These are phyloP conservation scores for Colletotrichum coccodes DNA, from an alignment of 2,329 filamentous ascomycete genomes.

Conservation along the genomic window DNA sequence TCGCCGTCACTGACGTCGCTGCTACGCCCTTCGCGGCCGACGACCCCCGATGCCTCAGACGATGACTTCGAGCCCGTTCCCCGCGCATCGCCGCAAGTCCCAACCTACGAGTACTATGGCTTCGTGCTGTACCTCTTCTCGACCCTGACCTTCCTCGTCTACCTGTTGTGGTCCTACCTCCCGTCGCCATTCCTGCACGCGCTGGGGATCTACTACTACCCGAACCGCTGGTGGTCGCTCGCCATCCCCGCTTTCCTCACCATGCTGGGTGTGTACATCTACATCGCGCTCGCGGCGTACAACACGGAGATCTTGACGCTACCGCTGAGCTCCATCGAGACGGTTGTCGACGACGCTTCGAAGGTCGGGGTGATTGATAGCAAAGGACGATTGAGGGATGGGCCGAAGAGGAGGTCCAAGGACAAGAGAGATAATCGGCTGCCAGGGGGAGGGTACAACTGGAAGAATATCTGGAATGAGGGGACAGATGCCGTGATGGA, in stretches of 20 bases:
- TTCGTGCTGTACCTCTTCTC: slow-evolving; percentile 96
- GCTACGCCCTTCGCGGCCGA: slow-evolving; percentile 88
- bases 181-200: slow-evolving; percentile 92
- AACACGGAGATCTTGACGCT: slow-evolving; percentile 91
- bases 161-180: slow-evolving; percentile 86
- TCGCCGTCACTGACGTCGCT: slow-evolving; percentile 94
- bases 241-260: slow-evolving; percentile 92
- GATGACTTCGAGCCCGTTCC: slow-evolving; percentile 84
- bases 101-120: slow-evolving; percentile 99
- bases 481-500: slow-evolving; percentile 98
- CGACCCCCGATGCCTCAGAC: slow-evolving; percentile 91
- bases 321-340: slow-evolving; percentile 82
- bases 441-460: slow-evolving; percentile 64
- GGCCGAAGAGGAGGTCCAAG: slow-evolving; percentile 43
- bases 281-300: slow-evolving; percentile 89
- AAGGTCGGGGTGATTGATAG: slow-evolving; percentile 85
- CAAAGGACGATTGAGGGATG: slow-evolving; percentile 63
- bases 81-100: slow-evolving; percentile 89
- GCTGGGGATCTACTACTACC: slow-evolving; percentile 95
- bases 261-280: slow-evolving; percentile 90
- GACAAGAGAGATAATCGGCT: slow-evolving; percentile 48
- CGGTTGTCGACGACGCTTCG: slow-evolving; percentile 89
- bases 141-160: slow-evolving; percentile 80
- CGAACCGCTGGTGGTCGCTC: slow-evolving; percentile 96
- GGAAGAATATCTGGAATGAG: slow-evolving; percentile 87